Conservation (phyloP, 192 early-diverging fungal genomes). For the Coemansia umbellata region DNA sequence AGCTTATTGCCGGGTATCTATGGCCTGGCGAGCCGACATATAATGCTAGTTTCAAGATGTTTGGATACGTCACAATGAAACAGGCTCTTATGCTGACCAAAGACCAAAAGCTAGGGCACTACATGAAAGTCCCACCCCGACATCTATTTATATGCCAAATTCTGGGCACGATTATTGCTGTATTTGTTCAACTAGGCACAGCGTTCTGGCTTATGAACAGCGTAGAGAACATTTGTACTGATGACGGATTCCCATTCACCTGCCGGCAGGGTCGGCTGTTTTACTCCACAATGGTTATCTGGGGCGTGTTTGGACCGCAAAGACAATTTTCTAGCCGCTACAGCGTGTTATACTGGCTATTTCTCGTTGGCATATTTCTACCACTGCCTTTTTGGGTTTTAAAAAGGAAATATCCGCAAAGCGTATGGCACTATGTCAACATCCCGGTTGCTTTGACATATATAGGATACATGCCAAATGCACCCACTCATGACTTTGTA, state of each 20-base stretch:
- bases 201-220: constrained; percentile 59
- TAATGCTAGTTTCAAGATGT: constrained; percentile 78
- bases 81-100: constrained; percentile 62
- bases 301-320: constrained; percentile 69
- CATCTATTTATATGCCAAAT: constrained; percentile 72
- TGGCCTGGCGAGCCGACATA: constrained; percentile 72
- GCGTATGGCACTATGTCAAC: constrained; percentile 59
- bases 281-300: constrained; percentile 66
- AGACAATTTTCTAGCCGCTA: constrained; percentile 58
- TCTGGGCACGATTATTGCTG: constrained; percentile 65
- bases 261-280: constrained; percentile 55
- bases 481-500: constrained; percentile 40
- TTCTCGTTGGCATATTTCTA: constrained; percentile 58
- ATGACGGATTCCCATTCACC: constrained; percentile 57
- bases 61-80: constrained; percentile 65
- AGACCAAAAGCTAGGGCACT: constrained; percentile 69
- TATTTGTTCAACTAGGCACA: constrained; percentile 61
- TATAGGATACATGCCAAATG: constrained; percentile 57
- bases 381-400: constrained; percentile 67
- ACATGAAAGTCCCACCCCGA: constrained; percentile 69
- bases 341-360: constrained; percentile 38
- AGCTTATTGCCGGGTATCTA: constrained; percentile 72
- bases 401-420: constrained; percentile 55
- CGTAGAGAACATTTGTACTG: constrained; percentile 54
- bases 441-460: constrained; percentile 61